Conservation (phyloP, 805 yeast species). For the Schwanniomyces pseudopolymorphus region DNA sequence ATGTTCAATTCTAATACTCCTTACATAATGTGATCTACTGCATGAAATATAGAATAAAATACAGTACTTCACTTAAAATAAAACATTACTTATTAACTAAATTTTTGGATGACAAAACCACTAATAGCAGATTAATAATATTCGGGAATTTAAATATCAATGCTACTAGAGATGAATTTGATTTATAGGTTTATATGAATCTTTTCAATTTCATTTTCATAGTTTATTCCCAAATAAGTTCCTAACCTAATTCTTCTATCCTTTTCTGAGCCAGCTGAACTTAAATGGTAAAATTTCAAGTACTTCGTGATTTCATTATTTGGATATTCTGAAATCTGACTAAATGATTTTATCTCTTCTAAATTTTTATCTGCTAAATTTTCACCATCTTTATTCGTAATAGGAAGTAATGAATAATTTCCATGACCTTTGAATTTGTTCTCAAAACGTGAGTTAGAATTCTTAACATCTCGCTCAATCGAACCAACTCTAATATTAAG, state of each 20-base stretch:
- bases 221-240: neutral
- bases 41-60: too few relatives aligned
- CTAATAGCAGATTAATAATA: too few relatives aligned
- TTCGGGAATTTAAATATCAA: too few relatives aligned
- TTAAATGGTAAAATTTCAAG: neutral
- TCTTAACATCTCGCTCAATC: too few relatives aligned
- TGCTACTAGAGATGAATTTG: too few relatives aligned
- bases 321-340: conserved; percentile 3
- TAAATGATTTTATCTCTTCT: neutral
- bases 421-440: neutral
- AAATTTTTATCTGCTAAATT: neutral
- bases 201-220: neutral
- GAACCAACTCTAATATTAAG: too few relatives aligned
- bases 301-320: neutral
- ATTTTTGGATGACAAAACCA: too few relatives aligned
- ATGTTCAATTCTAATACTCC: too few relatives aligned
- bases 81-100: too few relatives aligned
- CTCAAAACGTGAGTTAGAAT: neutral
- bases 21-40: too few relatives aligned
- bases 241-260: neutral
- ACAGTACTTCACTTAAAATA: too few relatives aligned
- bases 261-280: neutral
- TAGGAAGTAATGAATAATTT: neutral
- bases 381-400: neutral
- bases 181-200: too few relatives aligned